phyloP scores from a whole-genome alignment of 306 rosid genomes.

The Casuarina equisetifolia region DNA sequence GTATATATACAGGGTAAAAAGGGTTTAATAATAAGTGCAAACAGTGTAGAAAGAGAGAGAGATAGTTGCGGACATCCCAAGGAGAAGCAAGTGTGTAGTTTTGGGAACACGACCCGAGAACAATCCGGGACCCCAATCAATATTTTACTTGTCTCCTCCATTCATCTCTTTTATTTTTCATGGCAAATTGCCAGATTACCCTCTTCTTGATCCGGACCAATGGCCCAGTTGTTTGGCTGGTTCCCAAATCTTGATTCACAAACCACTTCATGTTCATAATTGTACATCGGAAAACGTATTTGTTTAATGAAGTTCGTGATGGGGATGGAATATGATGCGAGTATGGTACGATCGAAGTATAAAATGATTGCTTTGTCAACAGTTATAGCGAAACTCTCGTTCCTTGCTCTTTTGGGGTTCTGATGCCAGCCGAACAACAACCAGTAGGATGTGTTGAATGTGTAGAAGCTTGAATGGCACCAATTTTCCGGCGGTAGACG shows the following conservation, averaged over 20 bases:
- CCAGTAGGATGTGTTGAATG: too few species aligned
- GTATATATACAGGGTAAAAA: constrained; percentile 51
- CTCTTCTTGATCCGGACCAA: not conserved
- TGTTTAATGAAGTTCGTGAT: constrained; percentile 14
- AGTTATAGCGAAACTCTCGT: constrained; percentile 12
- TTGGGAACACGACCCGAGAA: constrained; percentile 69
- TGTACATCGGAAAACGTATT: constrained; percentile 5
- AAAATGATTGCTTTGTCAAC: constrained; percentile 43
- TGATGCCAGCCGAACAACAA: not conserved
- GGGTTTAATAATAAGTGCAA: constrained; percentile 15
- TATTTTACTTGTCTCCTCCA: constrained; percentile 41
- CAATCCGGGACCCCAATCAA: constrained; percentile 50
- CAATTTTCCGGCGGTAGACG: not conserved
- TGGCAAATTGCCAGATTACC: constrained; percentile 31
- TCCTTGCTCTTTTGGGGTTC: constrained; percentile 23
- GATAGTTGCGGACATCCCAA: constrained; percentile 59
- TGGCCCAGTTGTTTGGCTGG: not conserved
- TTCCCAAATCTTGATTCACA: not conserved
- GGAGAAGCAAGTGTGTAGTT: constrained; percentile 55
- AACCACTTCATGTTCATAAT: not conserved
- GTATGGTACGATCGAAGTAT: constrained; percentile 47
- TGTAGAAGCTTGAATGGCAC: not conserved
- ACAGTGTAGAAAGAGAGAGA: constrained; percentile 26
- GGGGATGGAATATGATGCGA: constrained; percentile 51
- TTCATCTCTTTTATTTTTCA: not conserved